These are phyloP conservation scores for Leucogyrophana mollusca DNA, from an alignment of 768 basidiomycete genomes.

Conservation along the genomic window DNA sequence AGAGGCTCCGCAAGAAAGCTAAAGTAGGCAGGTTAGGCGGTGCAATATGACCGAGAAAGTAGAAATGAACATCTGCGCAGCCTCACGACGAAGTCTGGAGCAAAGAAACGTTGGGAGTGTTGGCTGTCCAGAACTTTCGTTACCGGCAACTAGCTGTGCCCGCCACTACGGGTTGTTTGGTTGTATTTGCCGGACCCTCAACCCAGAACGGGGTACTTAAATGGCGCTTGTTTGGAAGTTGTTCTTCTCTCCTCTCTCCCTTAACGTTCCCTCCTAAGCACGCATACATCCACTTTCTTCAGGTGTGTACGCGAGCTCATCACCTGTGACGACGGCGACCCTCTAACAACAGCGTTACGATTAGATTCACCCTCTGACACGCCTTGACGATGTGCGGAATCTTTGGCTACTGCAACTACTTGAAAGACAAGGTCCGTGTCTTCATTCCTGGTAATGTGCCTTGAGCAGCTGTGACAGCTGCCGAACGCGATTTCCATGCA, in stretches of 20 bases:
- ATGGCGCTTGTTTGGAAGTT: slow-evolving; percentile 4
- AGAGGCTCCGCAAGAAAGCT: background rate
- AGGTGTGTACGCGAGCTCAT: slow-evolving; percentile 8
- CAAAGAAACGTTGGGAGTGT: background rate
- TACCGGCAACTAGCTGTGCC: background rate
- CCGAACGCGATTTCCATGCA: slow-evolving; percentile 4
- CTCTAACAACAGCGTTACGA: slow-evolving; percentile 4
- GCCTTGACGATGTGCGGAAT: slow-evolving; percentile 79
- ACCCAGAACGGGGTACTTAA: slow-evolving; percentile 32
- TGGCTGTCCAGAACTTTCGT: background rate
- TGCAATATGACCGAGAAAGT: background rate
- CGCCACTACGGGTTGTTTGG: slow-evolving; percentile 16
- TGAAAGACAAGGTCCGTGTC: slow-evolving; percentile 85
- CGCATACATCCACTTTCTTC: background rate
- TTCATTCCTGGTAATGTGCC: too few relatives aligned
- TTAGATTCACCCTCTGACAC: background rate
- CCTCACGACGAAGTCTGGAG: background rate
- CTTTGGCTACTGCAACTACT: slow-evolving; percentile 92
- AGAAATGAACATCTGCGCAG: background rate
- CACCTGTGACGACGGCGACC: background rate
- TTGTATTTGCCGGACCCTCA: slow-evolving; percentile 31
- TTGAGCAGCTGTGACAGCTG: background rate
- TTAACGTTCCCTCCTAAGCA: slow-evolving; percentile 11
- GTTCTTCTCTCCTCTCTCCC: slow-evolving; percentile 22
- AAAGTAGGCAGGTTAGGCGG: too few relatives aligned